A percentile compares a stretch with the other conserved stretches of the same genome.
phyloP scores from a whole-genome alignment of 164 flowering plant species.

The Stephania cephalantha region DNA sequence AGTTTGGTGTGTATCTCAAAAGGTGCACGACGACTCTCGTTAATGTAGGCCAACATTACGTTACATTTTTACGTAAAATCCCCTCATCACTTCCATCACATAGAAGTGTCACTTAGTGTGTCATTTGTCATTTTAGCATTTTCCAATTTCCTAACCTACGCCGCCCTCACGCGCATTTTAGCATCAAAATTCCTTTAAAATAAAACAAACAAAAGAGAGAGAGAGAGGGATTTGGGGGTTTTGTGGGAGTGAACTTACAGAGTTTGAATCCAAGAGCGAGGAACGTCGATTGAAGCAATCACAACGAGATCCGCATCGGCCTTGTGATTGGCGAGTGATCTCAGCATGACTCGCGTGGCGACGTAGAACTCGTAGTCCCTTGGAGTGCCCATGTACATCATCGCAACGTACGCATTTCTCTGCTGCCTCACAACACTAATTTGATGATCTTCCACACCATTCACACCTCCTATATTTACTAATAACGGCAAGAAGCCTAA shows the following conservation, averaged over 20 bases:
- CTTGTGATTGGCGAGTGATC: slow-evolving; percentile 49
- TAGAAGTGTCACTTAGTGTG: no score
- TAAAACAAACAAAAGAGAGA: background rate
- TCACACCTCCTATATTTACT: background rate
- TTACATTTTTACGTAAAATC: no score
- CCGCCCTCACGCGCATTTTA: slow-evolving; percentile 7
- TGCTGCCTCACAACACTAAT: background rate
- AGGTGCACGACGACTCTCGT: no score
- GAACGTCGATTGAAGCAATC: slow-evolving; percentile 89
- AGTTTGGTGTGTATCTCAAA: no score
- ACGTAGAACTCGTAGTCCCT: slow-evolving; percentile 96
- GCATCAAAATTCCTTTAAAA: background rate
- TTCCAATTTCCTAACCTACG: background rate
- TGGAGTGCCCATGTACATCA: slow-evolving; percentile 99
- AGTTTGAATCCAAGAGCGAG: slow-evolving; percentile 64
- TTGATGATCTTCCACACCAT: slow-evolving; percentile 3
- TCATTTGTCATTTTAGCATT: no score
- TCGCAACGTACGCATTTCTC: slow-evolving; percentile 74
- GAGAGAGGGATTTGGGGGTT: slow-evolving; percentile 2
- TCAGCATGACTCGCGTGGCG: slow-evolving; percentile 77
- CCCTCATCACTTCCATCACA: no score
- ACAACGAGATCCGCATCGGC: slow-evolving; percentile 86
- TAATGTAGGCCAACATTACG: no score
- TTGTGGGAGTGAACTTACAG: slow-evolving; percentile 44
- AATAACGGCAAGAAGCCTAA: background rate